phyloP scores from a whole-genome alignment of 2,329 filamentous ascomycete genomes.

The Xylaria sp. region DNA sequence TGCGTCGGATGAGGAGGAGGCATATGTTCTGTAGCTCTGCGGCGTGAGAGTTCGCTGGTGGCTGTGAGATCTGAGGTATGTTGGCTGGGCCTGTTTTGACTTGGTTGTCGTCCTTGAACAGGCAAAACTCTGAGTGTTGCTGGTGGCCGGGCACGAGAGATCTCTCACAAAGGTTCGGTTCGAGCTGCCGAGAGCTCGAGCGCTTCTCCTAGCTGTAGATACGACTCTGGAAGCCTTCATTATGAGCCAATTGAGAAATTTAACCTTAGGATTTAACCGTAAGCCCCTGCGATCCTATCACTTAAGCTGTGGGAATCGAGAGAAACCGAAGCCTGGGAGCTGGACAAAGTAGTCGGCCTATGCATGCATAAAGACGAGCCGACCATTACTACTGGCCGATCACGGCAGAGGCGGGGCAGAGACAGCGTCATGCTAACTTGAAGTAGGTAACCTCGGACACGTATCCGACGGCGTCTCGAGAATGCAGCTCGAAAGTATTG shows the following conservation, averaged over 20 bases:
- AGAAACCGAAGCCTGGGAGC: not conserved
- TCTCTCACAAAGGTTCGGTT: constrained; percentile 11
- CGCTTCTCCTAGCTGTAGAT: constrained; percentile 30
- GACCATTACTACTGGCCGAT: constrained; percentile 26
- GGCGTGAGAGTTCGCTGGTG: constrained; percentile 2
- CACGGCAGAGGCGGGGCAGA: constrained; percentile 27
- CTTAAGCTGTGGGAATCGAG: not conserved
- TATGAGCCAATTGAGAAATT: constrained; percentile 19
- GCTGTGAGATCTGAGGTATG: constrained; percentile 2
- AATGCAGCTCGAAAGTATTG: not conserved
- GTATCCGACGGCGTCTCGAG: not conserved
- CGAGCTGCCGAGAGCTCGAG: constrained; percentile 25
- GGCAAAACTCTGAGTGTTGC: not conserved
- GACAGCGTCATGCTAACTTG: constrained; percentile 6
- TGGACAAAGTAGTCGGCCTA: not conserved
- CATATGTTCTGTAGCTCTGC: constrained; percentile 32
- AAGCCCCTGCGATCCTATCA: not conserved
- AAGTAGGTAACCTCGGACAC: not conserved
- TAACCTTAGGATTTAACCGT: not conserved
- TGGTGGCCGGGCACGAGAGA: constrained; percentile 13
- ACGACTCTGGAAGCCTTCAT: constrained; percentile 36
- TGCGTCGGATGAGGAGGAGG: constrained; percentile 27
- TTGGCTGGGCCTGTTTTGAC: constrained; percentile 3
- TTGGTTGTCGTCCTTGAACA: constrained; percentile 2
- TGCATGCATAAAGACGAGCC: not conserved